Evolutionary conservation across 345 rosid species (phyloP).

Genomic region (Camelina neglecta): DNA sequence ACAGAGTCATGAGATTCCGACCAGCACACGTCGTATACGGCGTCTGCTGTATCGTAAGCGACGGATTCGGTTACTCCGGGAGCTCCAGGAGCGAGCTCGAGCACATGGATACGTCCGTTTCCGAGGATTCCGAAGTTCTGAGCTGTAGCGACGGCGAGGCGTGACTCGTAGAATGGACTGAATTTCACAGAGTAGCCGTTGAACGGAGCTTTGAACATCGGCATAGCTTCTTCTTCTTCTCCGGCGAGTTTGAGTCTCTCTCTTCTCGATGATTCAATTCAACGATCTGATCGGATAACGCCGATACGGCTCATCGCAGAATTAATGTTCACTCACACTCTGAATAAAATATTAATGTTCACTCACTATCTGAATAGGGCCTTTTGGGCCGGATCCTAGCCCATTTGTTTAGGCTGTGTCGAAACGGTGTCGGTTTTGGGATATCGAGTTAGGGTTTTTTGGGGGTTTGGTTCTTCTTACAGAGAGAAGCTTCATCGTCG

Average conservation of each 20-base stretch:
- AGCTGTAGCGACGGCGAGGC: constrained; percentile 87
- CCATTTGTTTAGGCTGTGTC: not conserved
- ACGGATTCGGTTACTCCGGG: constrained; percentile 58
- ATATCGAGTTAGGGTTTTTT: constrained; percentile 41
- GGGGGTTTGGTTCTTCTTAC: constrained; percentile 39
- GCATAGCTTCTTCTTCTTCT: constrained; percentile 55
- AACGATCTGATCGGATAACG: constrained; percentile 41
- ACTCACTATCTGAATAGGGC: not conserved
- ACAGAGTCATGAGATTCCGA: constrained; percentile 95
- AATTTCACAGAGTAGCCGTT: constrained; percentile 90
- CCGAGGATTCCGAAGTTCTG: constrained; percentile 97
- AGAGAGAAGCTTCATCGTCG: constrained; percentile 34
- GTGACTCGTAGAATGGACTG: constrained; percentile 88
- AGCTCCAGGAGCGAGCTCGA: constrained; percentile 69
- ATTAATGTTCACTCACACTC: not conserved
- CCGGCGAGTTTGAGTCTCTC: constrained; percentile 26
- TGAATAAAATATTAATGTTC: not conserved
- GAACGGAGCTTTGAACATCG: constrained; percentile 79
- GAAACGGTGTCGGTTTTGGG: constrained; percentile 17
- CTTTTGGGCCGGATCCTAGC: not conserved
- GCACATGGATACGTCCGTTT: constrained; percentile 87
- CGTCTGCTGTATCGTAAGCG: constrained; percentile 86
- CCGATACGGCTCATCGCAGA: constrained; percentile 13
- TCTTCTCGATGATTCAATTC: constrained; percentile 25
- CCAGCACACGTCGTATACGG: constrained; percentile 87